Conservation (phyloP, 805 yeast genomes). For the Ogataea neopini region DNA sequence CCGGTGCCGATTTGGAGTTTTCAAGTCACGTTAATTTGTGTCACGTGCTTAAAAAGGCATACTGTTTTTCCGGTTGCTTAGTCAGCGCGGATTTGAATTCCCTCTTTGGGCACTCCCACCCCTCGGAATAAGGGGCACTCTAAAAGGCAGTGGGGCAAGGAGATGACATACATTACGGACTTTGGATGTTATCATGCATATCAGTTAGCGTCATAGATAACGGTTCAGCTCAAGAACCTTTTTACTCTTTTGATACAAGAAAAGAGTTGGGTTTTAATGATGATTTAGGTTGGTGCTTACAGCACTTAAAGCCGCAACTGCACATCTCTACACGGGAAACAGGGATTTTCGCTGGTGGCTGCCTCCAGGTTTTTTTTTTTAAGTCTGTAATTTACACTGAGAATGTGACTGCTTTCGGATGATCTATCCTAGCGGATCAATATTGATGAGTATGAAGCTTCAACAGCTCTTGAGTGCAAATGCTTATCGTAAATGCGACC, state of each 20-base stretch:
- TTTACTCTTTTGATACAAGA: slow-evolving; percentile 3
- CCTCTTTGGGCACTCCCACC: slow-evolving; percentile 1
- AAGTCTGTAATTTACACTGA: too few relatives aligned
- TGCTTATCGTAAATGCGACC: neutral
- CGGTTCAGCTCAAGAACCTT: neutral
- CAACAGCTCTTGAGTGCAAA: neutral
- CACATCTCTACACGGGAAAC: too few relatives aligned
- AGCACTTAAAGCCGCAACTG: too few relatives aligned
- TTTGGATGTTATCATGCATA: slow-evolving; percentile 1
- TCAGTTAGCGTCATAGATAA: neutral
- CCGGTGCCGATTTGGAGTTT: too few relatives aligned
- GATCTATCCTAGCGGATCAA: neutral
- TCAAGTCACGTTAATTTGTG: too few relatives aligned
- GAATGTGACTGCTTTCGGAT: neutral
- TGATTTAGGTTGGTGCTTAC: neutral
- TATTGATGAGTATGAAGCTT: neutral
- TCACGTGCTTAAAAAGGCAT: neutral
- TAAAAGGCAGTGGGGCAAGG: neutral
- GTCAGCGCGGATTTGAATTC: slow-evolving; percentile 7
- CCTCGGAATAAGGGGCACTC: neutral
- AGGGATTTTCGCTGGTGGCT: too few relatives aligned
- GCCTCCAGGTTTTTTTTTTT: too few relatives aligned
- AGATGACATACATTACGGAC: neutral
- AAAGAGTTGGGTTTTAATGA: neutral
- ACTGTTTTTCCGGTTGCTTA: neutral